phyloP scores from a whole-genome alignment of 495 filamentous ascomycete genomes.

The Friedmanniomyces simplex region DNA sequence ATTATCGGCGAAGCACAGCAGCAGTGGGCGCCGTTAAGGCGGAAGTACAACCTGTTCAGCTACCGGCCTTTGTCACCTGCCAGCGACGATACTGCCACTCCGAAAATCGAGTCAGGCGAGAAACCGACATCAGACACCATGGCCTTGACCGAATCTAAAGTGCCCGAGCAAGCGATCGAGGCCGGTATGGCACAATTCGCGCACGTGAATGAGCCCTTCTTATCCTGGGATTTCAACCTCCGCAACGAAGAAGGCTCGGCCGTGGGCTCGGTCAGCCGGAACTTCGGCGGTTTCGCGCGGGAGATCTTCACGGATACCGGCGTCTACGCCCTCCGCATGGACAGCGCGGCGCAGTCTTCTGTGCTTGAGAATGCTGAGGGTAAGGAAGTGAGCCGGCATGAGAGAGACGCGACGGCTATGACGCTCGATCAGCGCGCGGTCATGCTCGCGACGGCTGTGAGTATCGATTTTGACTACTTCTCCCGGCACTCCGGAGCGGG shows the following conservation, averaged over 20 bases:
- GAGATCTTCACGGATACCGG: slow-evolving; percentile 65
- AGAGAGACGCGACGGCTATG: slow-evolving; percentile 40
- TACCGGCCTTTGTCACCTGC: slow-evolving; percentile 29
- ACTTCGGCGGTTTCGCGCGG: slow-evolving; percentile 58
- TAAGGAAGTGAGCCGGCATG: slow-evolving; percentile 8
- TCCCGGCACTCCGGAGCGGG: slow-evolving; percentile 46
- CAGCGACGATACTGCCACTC: slow-evolving; percentile 23
- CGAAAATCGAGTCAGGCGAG: slow-evolving; percentile 34
- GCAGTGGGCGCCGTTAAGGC: slow-evolving; percentile 54
- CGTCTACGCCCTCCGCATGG: slow-evolving; percentile 60
- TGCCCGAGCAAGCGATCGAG: slow-evolving; percentile 24
- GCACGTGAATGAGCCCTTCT: slow-evolving; percentile 38
- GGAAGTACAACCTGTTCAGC: slow-evolving; percentile 60
- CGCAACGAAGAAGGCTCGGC: slow-evolving; percentile 20
- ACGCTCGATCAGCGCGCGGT: slow-evolving; percentile 61
- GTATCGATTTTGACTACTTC: slow-evolving; percentile 66
- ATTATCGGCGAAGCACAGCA: slow-evolving; percentile 59
- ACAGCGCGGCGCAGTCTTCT: slow-evolving; percentile 31
- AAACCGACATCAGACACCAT: slow-evolving; percentile 41
- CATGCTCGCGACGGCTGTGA: slow-evolving; percentile 62
- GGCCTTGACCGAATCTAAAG: slow-evolving; percentile 26
- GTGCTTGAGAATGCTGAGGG: slow-evolving; percentile 11
- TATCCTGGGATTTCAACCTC: slow-evolving; percentile 36
- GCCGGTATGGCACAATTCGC: slow-evolving; percentile 53
- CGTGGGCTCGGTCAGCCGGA: slow-evolving; percentile 56